Base-by-base conservation (phyloP, 345 rosid genomes). In the Trapa incisa region DNA sequence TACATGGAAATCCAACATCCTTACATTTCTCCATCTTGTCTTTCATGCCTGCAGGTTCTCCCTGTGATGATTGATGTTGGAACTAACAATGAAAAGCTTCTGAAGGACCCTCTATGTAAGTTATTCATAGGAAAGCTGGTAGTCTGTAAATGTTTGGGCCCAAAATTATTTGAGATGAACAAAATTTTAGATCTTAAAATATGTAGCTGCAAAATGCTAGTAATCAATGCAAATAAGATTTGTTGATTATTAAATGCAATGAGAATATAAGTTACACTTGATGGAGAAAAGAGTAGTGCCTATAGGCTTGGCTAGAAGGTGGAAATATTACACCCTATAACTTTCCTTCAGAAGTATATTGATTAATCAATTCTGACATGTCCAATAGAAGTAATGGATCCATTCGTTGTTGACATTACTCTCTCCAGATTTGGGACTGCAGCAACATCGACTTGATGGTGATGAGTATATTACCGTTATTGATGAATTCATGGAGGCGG, bases 1-100 rank as follows among this genome's bases (percentile, higher is more conserved):
- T 54, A 33, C 8, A 54, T 54, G 10, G 10, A 22, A 54, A 1
- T 54, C 33, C 33, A n/a, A 22, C 22, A 54, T n/a, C 60, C 11
- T n/a, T 4, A 6, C 10, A 22, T 22, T 22, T 22, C 50, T 11
- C 0, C 39, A 43, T 62, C 14, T 65, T 42, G 37, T 41, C 37
- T 3, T 42, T 33, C 29, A 33, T 41, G 36, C 39, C 48, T 61
- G 47, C 80, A 94, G 99, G 99, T 88, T 68, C 97, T 91, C 73
- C 99, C 97, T 74, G 92, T 94, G 73, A 91, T 91, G 99, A 90
- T 94, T 83, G 99, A 94, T 80, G 92, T 94, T 76, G 99, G 97
- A 78, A 94, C 99, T 54, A 87, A 91, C 81, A 94, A 94, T 79
- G 92, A 90, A 81, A 94, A 84, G 79, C 84, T 94, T 74, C 91